Percentiles rank a stretch among this genome's conserved stretches.
Evolutionary conservation across 1,284 basidiomycete species (phyloP).

Genomic region (Marasmius oreades): DNA sequence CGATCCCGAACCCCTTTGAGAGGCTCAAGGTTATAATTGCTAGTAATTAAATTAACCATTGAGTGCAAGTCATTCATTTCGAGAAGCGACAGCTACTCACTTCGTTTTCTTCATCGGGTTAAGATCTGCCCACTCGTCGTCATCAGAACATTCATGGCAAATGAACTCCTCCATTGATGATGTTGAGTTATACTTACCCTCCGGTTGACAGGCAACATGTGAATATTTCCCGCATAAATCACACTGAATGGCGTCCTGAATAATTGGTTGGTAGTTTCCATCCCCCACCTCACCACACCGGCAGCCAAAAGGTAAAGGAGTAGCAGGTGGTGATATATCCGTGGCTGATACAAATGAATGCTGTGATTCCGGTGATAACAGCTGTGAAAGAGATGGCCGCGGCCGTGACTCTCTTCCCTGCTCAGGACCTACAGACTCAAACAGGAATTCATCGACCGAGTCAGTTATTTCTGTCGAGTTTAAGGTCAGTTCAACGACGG

Average conservation of each 20-base stretch:
- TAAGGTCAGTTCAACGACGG: too few relatives aligned
- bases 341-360: too few relatives aligned
- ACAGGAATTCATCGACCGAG: background rate
- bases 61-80: too few relatives aligned
- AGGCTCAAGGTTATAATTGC: too few relatives aligned
- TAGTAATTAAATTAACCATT: too few relatives aligned
- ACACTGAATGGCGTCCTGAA: constrained; percentile 18
- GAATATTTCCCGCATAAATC: constrained; percentile 19
- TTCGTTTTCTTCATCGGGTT: too few relatives aligned
- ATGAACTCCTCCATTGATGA: too few relatives aligned
- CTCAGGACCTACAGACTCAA: background rate
- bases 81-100: too few relatives aligned
- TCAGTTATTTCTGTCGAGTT: background rate
- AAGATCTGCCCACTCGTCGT: too few relatives aligned
- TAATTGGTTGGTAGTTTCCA: background rate
- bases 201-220: constrained; percentile 26
- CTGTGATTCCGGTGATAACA: background rate
- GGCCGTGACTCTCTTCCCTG: background rate
- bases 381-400: background rate
- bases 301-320: background rate
- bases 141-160: too few relatives aligned
- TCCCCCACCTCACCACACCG: background rate
- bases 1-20: too few relatives aligned
- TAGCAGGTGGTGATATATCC: background rate
- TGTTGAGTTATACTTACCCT: too few relatives aligned